A percentile compares a stretch with the other conserved stretches of the same genome.
These are phyloP conservation scores for Mortierella sp. DNA, from an alignment of 371 early-diverging fungal species.

Conservation along the genomic window DNA sequence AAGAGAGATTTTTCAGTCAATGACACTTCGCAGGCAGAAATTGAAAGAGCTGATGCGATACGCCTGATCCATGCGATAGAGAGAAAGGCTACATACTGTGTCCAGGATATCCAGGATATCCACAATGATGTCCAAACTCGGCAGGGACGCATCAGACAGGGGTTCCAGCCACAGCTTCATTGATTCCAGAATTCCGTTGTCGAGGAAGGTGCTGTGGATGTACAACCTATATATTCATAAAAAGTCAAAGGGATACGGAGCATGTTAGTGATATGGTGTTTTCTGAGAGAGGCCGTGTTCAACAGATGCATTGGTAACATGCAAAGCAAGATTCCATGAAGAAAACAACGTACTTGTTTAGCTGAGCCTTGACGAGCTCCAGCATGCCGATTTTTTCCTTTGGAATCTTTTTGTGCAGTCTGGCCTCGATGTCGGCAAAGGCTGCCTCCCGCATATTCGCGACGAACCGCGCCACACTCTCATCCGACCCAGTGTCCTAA, in stretches of 20 bases:
- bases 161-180: conserved; percentile 98
- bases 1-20: not conserved
- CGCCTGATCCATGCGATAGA: not conserved
- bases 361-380: conserved; percentile 70
- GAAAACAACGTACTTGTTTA: conserved; percentile 76
- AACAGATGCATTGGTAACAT: too few relatives aligned
- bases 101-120: conserved; percentile 85
- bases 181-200: conserved; percentile 88
- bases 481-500: conserved; percentile 72
- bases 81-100: conserved; percentile 60
- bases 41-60: not conserved
- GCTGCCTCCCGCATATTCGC: conserved; percentile 89
- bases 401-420: conserved; percentile 81
- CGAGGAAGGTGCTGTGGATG: conserved; percentile 80
- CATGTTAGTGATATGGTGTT: not conserved
- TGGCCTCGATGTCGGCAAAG: conserved; percentile 81
- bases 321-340: too few relatives aligned
- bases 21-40: too few relatives aligned
- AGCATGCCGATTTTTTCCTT: conserved; percentile 88
- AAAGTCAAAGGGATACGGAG: not conserved
- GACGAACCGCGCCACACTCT: conserved; percentile 73
- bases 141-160: conserved; percentile 93
- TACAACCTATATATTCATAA: conserved; percentile 65
- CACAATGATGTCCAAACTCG: conserved; percentile 92
- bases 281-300: not conserved